A percentile compares a stretch with the other conserved stretches of the same genome.
These are phyloP conservation scores for Pythium angustatum DNA, from an alignment of 352 stramenopile species.

Conservation along the genomic window DNA sequence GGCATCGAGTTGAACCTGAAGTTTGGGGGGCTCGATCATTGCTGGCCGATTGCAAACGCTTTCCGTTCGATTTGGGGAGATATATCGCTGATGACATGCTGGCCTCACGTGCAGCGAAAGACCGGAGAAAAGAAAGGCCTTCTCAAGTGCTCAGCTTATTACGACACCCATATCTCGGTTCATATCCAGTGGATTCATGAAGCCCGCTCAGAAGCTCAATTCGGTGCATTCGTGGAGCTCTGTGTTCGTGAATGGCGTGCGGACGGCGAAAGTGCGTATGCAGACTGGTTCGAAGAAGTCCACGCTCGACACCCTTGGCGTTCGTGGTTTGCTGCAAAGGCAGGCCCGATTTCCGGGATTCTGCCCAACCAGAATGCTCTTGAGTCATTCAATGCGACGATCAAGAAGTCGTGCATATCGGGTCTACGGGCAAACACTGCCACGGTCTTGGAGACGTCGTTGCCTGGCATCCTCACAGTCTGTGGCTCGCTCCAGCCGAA, in stretches of 20 bases:
- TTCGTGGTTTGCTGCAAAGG: neutral
- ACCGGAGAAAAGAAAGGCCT: neutral
- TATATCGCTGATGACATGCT: conserved; percentile 19
- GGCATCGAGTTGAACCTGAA: neutral
- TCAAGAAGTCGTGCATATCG: neutral
- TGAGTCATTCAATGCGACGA: neutral
- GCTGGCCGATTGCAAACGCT: conserved; percentile 23
- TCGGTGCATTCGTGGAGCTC: neutral
- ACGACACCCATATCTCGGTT: neutral
- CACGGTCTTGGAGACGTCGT: neutral
- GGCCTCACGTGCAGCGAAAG: neutral
- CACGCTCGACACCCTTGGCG: neutral
- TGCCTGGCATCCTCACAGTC: neutral
- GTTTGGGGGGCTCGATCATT: conserved; percentile 28
- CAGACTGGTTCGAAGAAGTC: neutral
- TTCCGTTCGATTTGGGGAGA: conserved; percentile 20
- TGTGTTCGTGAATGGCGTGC: neutral
- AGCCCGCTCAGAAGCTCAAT: neutral
- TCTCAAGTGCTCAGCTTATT: neutral
- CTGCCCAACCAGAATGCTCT: neutral
- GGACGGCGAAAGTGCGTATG: neutral
- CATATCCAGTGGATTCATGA: neutral
- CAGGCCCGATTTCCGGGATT: neutral
- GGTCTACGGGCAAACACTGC: neutral
- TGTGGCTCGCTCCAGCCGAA: too few relatives aligned